phyloP scores from a whole-genome alignment of 768 basidiomycete genomes.

The Mycena filopes region DNA sequence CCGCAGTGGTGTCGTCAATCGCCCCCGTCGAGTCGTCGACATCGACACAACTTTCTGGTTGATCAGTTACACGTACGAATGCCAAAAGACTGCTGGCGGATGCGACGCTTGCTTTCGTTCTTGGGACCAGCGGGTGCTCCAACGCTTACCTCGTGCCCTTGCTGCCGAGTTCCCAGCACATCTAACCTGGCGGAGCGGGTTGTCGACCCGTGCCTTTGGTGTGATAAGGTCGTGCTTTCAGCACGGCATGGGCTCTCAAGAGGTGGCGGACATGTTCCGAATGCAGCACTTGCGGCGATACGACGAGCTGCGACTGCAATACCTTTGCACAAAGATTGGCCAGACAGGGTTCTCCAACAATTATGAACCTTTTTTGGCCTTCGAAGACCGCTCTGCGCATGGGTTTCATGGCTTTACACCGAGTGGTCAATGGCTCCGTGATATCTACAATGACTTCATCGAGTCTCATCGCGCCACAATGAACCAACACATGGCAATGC shows the following conservation, averaged over 20 bases:
- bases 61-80: constrained; percentile 30
- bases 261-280: constrained; percentile 40
- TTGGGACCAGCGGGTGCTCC: constrained; percentile 39
- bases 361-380: constrained; percentile 31
- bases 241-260: constrained; percentile 41
- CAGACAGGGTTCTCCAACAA: constrained; percentile 1
- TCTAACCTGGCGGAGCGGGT: constrained; percentile 36
- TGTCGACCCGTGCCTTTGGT: constrained; percentile 29
- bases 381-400: constrained; percentile 20
- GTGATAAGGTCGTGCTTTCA: constrained; percentile 37
- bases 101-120: constrained; percentile 35
- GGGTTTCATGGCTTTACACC: constrained; percentile 32
- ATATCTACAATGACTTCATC: constrained; percentile 36
- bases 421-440: constrained; percentile 28
- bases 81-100: background rate
- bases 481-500: constrained; percentile 40
- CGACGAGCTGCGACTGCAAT: constrained; percentile 38
- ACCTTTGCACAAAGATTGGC: constrained; percentile 22
- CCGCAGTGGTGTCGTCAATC: constrained; percentile 21
- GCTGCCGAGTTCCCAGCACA: constrained; percentile 39
- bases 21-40: constrained; percentile 29
- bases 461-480: constrained; percentile 22
- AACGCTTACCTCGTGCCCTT: constrained; percentile 33
- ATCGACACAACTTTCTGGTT: constrained; percentile 29
- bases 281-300: constrained; percentile 37